phyloP scores from a whole-genome alignment of 192 early-diverging fungal species.

The Coemansia sp. region DNA sequence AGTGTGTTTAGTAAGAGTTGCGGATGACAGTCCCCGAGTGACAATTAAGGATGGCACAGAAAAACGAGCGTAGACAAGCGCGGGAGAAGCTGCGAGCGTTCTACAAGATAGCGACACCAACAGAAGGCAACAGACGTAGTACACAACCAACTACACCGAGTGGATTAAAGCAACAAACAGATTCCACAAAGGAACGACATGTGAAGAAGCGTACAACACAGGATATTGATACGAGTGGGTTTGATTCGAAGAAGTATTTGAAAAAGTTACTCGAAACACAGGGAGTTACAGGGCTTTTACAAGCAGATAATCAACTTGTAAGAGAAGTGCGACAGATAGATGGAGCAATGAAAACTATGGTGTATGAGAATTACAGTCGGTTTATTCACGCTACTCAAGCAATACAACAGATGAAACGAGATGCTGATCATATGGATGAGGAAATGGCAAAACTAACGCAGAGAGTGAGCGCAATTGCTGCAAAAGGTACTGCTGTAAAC shows the following conservation, averaged over 20 bases:
- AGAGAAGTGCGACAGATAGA: conserved; percentile 83
- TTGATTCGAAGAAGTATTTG: conserved; percentile 77
- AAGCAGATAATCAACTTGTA: conserved; percentile 55
- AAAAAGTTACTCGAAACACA: conserved; percentile 71
- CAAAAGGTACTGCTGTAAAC: conserved; percentile 57
- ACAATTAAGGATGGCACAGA: conserved; percentile 10
- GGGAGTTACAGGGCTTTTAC: conserved; percentile 66
- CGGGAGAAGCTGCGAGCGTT: conserved; percentile 49
- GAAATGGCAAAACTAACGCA: conserved; percentile 74
- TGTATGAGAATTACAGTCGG: conserved; percentile 98
- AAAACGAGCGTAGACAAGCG: conserved; percentile 19
- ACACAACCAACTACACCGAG: conserved; percentile 13
- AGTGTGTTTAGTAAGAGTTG: not conserved
- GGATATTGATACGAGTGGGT: conserved; percentile 70
- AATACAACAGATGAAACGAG: conserved; percentile 79
- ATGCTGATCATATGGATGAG: conserved; percentile 82
- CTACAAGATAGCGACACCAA: conserved; percentile 50
- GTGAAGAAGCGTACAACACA: conserved; percentile 17
- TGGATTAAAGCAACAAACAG: conserved; percentile 9
- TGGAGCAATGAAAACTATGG: conserved; percentile 94
- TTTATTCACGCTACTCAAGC: conserved; percentile 95
- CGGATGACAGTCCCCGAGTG: not conserved
- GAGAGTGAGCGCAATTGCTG: conserved; percentile 67
- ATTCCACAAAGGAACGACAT: not conserved
- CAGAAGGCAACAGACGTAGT: conserved; percentile 18